Percentiles rank a stretch among this genome's conserved stretches.
These are phyloP conservation scores for Quercus ilex DNA, from an alignment of 306 rosid species.

Conservation along the genomic window DNA sequence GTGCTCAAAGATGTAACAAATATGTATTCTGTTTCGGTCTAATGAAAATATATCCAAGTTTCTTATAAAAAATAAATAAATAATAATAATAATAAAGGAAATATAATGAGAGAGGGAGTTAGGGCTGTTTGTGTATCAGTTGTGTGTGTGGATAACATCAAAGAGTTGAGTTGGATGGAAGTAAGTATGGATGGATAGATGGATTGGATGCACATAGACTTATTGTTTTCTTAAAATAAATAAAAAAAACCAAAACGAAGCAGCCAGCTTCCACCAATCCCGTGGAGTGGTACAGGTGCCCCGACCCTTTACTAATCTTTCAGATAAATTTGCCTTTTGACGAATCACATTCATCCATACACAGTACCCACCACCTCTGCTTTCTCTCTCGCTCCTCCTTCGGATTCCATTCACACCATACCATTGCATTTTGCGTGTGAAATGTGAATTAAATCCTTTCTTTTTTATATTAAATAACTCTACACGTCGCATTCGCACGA, in stretches of 20 bases:
- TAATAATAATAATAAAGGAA: slow-evolving; percentile 3
- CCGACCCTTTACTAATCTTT: neutral
- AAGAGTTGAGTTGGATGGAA: slow-evolving; percentile 15
- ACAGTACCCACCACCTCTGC: slow-evolving; percentile 6
- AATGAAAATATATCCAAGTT: too few species aligned
- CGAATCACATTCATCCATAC: slow-evolving; percentile 43
- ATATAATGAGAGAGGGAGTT: slow-evolving; percentile 22
- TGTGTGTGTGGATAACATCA: slow-evolving; percentile 45
- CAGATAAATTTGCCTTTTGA: slow-evolving; percentile 25
- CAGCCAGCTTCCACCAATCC: slow-evolving; percentile 54
- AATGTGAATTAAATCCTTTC: neutral
- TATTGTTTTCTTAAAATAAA: slow-evolving; percentile 17
- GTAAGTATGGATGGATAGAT: slow-evolving; percentile 22
- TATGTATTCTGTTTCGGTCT: too few species aligned
- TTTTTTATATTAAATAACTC: neutral
- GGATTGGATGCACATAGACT: neutral
- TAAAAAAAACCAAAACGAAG: slow-evolving; percentile 33
- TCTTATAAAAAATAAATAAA: neutral
- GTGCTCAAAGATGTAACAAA: too few species aligned
- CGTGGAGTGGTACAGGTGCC: slow-evolving; percentile 1
- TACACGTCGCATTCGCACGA: slow-evolving; percentile 16
- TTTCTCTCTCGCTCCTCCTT: slow-evolving; percentile 15
- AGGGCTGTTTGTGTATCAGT: slow-evolving; percentile 23
- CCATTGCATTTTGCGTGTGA: neutral
- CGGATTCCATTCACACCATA: slow-evolving; percentile 53